These are phyloP conservation scores for Staphylotrichum longicolle DNA, from an alignment of 495 filamentous ascomycete genomes.

Conservation along the genomic window DNA sequence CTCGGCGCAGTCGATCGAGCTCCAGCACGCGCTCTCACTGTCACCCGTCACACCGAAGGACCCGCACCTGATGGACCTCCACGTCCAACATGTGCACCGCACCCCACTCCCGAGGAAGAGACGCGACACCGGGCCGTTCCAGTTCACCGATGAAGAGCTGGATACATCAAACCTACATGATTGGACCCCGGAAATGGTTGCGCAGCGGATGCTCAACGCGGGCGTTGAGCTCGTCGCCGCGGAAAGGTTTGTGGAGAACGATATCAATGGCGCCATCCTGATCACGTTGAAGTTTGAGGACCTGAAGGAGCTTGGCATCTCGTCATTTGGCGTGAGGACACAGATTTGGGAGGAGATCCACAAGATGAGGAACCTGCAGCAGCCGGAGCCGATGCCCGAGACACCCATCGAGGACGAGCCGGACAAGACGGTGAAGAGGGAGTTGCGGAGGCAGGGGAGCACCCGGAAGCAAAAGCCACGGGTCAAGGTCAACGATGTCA, in stretches of 20 bases:
- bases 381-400: constrained; percentile 52
- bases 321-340: constrained; percentile 89
- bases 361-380: constrained; percentile 60
- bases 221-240: constrained; percentile 70
- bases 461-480: constrained; percentile 41
- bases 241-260: constrained; percentile 83
- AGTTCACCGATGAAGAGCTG: constrained; percentile 54
- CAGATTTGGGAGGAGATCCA: constrained; percentile 82
- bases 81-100: constrained; percentile 36
- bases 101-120: constrained; percentile 34
- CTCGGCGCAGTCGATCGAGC: constrained; percentile 51
- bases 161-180: constrained; percentile 55
- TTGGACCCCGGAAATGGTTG: constrained; percentile 77
- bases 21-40: constrained; percentile 60
- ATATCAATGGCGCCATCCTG: constrained; percentile 83
- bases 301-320: constrained; percentile 87
- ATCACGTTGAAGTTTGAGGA: constrained; percentile 86
- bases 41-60: constrained; percentile 59
- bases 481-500: constrained; percentile 56
- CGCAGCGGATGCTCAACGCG: constrained; percentile 69
- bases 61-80: constrained; percentile 36
- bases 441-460: constrained; percentile 41
- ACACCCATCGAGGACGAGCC: constrained; percentile 57
- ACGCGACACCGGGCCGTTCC: constrained; percentile 43
- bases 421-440: constrained; percentile 42